Percentiles rank a stretch among this genome's conserved stretches.
These are phyloP conservation scores for Xerocomellus dryophilus DNA, from an alignment of 768 basidiomycete genomes.

Conservation along the genomic window DNA sequence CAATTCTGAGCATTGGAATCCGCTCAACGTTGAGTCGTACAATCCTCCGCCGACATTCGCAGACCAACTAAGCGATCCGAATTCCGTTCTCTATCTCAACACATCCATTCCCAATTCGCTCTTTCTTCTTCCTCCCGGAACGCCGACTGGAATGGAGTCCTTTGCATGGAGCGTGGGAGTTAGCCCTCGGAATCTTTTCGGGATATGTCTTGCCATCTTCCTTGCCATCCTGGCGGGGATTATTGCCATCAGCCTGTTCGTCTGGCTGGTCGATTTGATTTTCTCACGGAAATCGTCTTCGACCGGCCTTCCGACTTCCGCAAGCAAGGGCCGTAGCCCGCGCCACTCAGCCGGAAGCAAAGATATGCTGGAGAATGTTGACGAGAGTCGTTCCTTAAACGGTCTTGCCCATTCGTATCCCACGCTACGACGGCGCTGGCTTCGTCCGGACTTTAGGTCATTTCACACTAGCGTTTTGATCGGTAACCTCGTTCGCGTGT, in stretches of 20 bases:
- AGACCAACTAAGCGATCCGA: conserved; percentile 65
- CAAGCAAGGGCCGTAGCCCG: conserved; percentile 35
- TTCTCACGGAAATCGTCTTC: conserved; percentile 28
- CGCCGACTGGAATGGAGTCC: conserved; percentile 65
- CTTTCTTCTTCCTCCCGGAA: conserved; percentile 63
- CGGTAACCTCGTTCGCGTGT: conserved; percentile 88
- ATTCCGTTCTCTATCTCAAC: conserved; percentile 79
- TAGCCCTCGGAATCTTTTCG: conserved; percentile 77
- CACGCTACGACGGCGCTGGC: conserved; percentile 31
- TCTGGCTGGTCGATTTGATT: conserved; percentile 71
- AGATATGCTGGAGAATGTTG: conserved; percentile 44
- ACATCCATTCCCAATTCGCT: conserved; percentile 63
- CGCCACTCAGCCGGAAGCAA: conserved; percentile 47
- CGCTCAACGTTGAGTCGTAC: conserved; percentile 54
- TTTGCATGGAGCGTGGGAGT: conserved; percentile 86
- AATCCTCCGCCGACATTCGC: conserved; percentile 68
- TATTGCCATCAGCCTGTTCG: conserved; percentile 61
- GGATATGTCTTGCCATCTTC: conserved; percentile 79
- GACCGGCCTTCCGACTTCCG: conserved; percentile 16
- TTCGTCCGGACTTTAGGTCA: conserved; percentile 60
- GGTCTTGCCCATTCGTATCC: conserved; percentile 23
- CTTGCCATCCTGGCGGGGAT: conserved; percentile 71
- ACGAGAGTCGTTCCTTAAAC: conserved; percentile 32
- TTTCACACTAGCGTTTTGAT: conserved; percentile 80
- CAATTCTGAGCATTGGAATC: conserved; percentile 61